A percentile compares a stretch with the other conserved stretches of the same genome.
Evolutionary conservation across 2,329 filamentous ascomycete species (phyloP).

Genomic region (Calonectria pteridis): DNA sequence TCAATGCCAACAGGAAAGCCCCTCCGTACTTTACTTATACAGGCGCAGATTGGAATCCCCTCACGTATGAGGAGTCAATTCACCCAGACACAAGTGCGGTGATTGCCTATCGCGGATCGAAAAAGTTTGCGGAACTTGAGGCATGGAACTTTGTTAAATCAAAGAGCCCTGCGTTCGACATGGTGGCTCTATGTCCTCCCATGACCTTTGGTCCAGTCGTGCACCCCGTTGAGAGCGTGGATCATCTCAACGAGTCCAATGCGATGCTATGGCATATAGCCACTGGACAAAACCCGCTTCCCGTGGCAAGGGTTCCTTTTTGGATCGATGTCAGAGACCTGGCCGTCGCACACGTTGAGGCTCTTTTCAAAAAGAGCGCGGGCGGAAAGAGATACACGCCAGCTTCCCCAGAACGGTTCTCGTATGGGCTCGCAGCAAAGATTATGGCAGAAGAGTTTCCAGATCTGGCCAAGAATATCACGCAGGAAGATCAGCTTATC

Average conservation of each 20-base stretch:
- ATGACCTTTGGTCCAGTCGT: slow-evolving; percentile 60
- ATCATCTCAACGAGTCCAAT: slow-evolving; percentile 58
- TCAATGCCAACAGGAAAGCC: slow-evolving; percentile 62
- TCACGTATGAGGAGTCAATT: slow-evolving; percentile 63
- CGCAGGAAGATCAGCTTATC: slow-evolving; percentile 49
- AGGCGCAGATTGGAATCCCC: slow-evolving; percentile 68
- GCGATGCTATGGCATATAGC: slow-evolving; percentile 56
- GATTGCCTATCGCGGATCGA: slow-evolving; percentile 50
- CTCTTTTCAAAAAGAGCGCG: slow-evolving; percentile 51
- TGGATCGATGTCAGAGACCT: slow-evolving; percentile 63
- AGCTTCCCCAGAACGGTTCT: slow-evolving; percentile 58
- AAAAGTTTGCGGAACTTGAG: slow-evolving; percentile 51
- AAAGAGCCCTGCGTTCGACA: slow-evolving; percentile 53
- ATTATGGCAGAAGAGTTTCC: slow-evolving; percentile 57
- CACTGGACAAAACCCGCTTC: slow-evolving; percentile 49
- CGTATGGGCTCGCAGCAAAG: slow-evolving; percentile 57
- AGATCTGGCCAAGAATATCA: slow-evolving; percentile 48
- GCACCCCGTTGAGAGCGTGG: slow-evolving; percentile 51
- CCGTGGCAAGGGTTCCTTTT: slow-evolving; percentile 53
- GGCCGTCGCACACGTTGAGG: slow-evolving; percentile 58
- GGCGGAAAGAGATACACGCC: slow-evolving; percentile 56
- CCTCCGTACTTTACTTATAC: slow-evolving; percentile 65
- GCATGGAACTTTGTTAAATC: slow-evolving; percentile 52
- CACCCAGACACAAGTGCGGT: slow-evolving; percentile 55
- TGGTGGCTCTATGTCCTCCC: slow-evolving; percentile 60